These are phyloP conservation scores for Phylloporus sp. DNA, from an alignment of 768 basidiomycete species.

Conservation along the genomic window DNA sequence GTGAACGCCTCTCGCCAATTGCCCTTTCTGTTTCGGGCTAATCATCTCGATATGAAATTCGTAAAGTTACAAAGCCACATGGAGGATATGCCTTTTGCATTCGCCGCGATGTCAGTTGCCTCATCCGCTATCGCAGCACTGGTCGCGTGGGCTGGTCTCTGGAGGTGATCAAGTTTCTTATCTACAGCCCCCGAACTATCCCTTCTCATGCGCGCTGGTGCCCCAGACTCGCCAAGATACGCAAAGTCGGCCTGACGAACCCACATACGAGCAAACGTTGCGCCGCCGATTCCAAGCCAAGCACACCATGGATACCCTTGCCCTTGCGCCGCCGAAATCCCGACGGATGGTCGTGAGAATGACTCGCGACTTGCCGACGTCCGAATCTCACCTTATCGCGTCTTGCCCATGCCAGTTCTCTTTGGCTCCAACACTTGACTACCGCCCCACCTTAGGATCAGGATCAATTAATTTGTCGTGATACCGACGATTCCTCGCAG, in stretches of 20 bases:
- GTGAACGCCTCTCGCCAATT: slow-evolving; percentile 27
- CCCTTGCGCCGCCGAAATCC: slow-evolving; percentile 37
- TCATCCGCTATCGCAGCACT: slow-evolving; percentile 55
- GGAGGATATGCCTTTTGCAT: slow-evolving; percentile 70
- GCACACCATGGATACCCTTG: slow-evolving; percentile 33
- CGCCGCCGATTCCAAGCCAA: slow-evolving; percentile 11
- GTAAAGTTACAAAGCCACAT: slow-evolving; percentile 67
- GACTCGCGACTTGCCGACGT: slow-evolving; percentile 4
- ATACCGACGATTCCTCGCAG: slow-evolving; percentile 7
- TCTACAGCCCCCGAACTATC: slow-evolving; percentile 8
- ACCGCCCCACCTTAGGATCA: slow-evolving; percentile 13
- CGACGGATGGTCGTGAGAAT: slow-evolving; percentile 38
- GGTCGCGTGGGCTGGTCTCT: slow-evolving; percentile 62
- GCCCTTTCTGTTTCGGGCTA: slow-evolving; percentile 22
- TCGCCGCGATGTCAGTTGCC: slow-evolving; percentile 56
- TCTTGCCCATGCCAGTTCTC: background rate
- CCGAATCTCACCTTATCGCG: slow-evolving; percentile 11
- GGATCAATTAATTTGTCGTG: slow-evolving; percentile 13
- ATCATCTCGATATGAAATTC: slow-evolving; percentile 19
- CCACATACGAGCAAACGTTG: slow-evolving; percentile 16
- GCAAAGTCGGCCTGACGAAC: slow-evolving; percentile 40
- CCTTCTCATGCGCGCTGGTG: slow-evolving; percentile 3
- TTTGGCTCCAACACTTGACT: background rate
- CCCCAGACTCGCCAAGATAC: slow-evolving; percentile 40
- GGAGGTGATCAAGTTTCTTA: slow-evolving; percentile 40